Conservation (phyloP, 768 basidiomycete genomes). For the Leccinum subgranulosum region DNA sequence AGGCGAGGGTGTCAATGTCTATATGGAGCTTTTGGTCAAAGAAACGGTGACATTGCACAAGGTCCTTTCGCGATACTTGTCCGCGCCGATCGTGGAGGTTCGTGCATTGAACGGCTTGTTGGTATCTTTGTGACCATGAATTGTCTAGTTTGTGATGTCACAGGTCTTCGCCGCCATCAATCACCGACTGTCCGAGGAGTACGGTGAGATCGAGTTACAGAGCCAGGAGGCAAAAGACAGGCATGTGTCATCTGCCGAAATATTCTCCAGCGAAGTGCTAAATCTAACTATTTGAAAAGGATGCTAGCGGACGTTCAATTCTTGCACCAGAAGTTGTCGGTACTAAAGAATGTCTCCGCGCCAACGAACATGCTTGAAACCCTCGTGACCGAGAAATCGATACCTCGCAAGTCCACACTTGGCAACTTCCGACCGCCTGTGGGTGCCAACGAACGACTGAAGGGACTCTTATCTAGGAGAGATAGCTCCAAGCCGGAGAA, state of each 20-base stretch:
- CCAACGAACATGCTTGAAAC: conserved; percentile 81
- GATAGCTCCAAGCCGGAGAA: conserved; percentile 28
- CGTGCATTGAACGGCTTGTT: conserved; percentile 11
- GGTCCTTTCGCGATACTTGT: conserved; percentile 88
- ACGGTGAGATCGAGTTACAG: conserved; percentile 75
- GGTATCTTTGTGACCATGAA: conserved; percentile 9
- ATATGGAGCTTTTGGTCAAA: conserved; percentile 91
- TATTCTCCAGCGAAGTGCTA: conserved; percentile 4
- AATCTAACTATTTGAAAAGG: conserved; percentile 40
- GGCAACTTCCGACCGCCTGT: conserved; percentile 21
- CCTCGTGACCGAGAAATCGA: conserved; percentile 77
- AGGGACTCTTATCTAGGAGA: conserved; percentile 34
- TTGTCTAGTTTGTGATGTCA: conserved; percentile 79
- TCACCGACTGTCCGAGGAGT: conserved; percentile 86
- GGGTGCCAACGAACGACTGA: conserved; percentile 36
- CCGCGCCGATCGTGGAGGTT: conserved; percentile 79
- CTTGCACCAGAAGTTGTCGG: conserved; percentile 71
- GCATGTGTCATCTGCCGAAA: conserved; percentile 36
- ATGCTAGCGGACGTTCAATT: conserved; percentile 77
- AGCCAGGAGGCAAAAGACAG: conserved; percentile 82
- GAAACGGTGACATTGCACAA: conserved; percentile 96
- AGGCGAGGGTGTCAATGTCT: conserved; percentile 70
- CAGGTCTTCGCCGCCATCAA: conserved; percentile 95
- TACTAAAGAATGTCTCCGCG: conserved; percentile 67
- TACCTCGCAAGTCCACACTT: conserved; percentile 38